phyloP scores from a whole-genome alignment of 352 stramenopile species.

The Phytopythium delawarense region DNA sequence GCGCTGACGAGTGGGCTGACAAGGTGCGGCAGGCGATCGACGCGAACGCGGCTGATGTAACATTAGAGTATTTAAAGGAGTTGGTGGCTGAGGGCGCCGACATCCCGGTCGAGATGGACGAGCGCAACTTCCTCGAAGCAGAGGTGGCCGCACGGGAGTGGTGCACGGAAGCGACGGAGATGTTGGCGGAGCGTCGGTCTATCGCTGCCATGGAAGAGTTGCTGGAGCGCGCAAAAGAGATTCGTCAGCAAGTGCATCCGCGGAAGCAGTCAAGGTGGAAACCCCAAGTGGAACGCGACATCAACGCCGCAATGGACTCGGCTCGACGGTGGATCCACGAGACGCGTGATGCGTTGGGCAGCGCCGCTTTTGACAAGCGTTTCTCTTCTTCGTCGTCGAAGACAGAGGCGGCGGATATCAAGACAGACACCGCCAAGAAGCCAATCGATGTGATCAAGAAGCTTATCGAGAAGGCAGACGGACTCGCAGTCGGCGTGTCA shows the following conservation, averaged over 20 bases:
- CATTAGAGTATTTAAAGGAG: constrained; percentile 68
- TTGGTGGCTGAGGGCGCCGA: constrained; percentile 74
- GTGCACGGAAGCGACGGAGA: constrained; percentile 47
- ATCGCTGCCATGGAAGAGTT: constrained; percentile 65
- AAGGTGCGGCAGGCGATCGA: constrained; percentile 81
- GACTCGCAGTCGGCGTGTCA: constrained; percentile 57
- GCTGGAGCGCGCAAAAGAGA: constrained; percentile 56
- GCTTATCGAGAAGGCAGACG: constrained; percentile 59
- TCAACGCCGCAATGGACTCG: constrained; percentile 61
- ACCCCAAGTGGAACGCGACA: constrained; percentile 76
- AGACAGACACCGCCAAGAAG: constrained; percentile 9
- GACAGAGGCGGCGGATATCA: constrained; percentile 10
- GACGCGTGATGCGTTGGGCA: constrained; percentile 62
- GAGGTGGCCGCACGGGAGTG: constrained; percentile 79
- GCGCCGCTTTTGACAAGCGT: constrained; percentile 56
- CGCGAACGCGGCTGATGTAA: constrained; percentile 50
- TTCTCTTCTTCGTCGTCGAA: constrained; percentile 35
- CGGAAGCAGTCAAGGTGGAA: constrained; percentile 85
- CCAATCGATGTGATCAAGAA: constrained; percentile 58
- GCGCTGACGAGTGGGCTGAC: constrained; percentile 77
- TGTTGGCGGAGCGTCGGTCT: constrained; percentile 51
- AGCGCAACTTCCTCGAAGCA: constrained; percentile 71
- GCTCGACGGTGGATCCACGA: constrained; percentile 75
- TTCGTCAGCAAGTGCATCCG: constrained; percentile 62
- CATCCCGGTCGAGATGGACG: constrained; percentile 89